Conservation (phyloP, 2,329 filamentous ascomycete genomes). For the Penicillium verrucosum region DNA sequence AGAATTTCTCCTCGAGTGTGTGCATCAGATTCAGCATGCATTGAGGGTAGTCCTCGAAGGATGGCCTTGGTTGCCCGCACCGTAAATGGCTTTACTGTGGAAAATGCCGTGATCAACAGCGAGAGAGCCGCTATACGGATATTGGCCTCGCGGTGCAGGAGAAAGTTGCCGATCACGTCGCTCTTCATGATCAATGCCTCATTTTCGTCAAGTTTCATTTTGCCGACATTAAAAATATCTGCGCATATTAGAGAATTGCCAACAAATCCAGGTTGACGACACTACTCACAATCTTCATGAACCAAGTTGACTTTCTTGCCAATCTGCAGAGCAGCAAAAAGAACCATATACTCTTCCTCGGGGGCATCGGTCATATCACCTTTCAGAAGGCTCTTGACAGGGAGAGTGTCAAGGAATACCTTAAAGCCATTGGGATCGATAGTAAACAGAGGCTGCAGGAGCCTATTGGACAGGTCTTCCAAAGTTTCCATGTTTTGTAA, state of each 20-base stretch:
- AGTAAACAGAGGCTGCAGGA: slow-evolving; percentile 37
- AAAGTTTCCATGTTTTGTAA: slow-evolving; percentile 36
- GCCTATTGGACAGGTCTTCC: slow-evolving; percentile 36
- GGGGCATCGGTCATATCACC: slow-evolving; percentile 48
- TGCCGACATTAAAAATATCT: slow-evolving; percentile 29
- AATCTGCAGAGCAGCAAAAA: slow-evolving; percentile 65
- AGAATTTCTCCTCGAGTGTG: slow-evolving; percentile 81
- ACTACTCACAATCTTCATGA: slow-evolving; percentile 59
- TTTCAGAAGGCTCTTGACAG: slow-evolving; percentile 48
- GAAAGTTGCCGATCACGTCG: slow-evolving; percentile 36
- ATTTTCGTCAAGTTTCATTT: slow-evolving; percentile 10
- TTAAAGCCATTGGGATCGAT: slow-evolving; percentile 34
- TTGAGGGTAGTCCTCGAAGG: slow-evolving; percentile 61
- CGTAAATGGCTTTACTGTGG: slow-evolving; percentile 71
- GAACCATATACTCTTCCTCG: slow-evolving; percentile 56
- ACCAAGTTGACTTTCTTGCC: slow-evolving; percentile 69
- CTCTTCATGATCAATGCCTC: slow-evolving; percentile 34
- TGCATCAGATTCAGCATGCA: slow-evolving; percentile 81
- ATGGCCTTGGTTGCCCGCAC: slow-evolving; percentile 60
- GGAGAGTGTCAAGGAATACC: slow-evolving; percentile 57
- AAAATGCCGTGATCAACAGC: slow-evolving; percentile 71
- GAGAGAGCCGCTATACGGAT: slow-evolving; percentile 79
- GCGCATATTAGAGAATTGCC: slow-evolving; percentile 10
- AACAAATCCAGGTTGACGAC: slow-evolving; percentile 3
- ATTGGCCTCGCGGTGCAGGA: slow-evolving; percentile 53